Evolutionary conservation across 2,329 filamentous ascomycete species (phyloP).

Genomic region (Cytospora leucostoma): DNA sequence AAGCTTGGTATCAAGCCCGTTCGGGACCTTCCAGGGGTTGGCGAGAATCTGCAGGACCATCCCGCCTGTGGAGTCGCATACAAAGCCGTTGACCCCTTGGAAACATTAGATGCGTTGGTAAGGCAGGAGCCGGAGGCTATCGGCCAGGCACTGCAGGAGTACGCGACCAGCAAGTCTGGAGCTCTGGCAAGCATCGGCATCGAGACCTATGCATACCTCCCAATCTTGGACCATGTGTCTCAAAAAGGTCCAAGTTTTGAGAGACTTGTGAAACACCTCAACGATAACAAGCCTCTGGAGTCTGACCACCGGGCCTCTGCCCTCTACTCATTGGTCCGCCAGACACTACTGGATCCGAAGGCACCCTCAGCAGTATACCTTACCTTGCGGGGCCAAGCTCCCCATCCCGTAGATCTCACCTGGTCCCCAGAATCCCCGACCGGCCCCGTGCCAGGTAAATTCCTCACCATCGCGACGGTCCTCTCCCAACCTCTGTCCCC

Average conservation of each 20-base stretch:
- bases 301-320: neutral
- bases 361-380: constrained; percentile 5
- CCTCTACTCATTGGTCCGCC: neutral
- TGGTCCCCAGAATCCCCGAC: constrained; percentile 29
- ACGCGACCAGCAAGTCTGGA: neutral
- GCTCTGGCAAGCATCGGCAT: neutral
- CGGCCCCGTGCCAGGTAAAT: constrained; percentile 42
- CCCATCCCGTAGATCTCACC: constrained; percentile 2
- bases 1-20: neutral
- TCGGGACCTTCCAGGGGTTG: constrained; percentile 2
- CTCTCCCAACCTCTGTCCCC: constrained; percentile 60
- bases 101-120: neutral
- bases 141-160: constrained; percentile 6
- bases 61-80: neutral
- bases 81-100: neutral
- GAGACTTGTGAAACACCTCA: neutral
- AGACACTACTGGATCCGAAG: neutral
- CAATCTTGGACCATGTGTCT: neutral
- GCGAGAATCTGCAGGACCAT: constrained; percentile 19
- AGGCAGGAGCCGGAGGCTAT: constrained; percentile 12
- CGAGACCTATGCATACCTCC: constrained; percentile 5
- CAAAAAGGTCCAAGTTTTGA: neutral
- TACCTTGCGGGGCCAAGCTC: neutral
- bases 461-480: constrained; percentile 53
- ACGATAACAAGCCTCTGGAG: neutral